phyloP scores from a whole-genome alignment of 371 early-diverging fungal species.

The Capillidium heterosporum region DNA sequence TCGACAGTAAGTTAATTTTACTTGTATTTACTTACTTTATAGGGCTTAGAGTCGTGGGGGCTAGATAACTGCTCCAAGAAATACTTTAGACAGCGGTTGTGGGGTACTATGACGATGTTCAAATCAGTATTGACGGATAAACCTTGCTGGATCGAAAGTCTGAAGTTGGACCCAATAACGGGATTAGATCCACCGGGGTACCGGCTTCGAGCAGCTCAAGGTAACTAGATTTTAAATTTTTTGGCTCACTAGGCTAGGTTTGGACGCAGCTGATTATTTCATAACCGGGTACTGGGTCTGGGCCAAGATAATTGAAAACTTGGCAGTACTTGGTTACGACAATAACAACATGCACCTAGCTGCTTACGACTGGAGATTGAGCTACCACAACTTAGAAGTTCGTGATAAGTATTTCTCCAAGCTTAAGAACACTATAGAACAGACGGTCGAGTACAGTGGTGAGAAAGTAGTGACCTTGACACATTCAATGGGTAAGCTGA shows the following conservation, averaged over 20 bases:
- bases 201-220: conserved; percentile 75
- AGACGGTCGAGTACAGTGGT: conserved; percentile 20
- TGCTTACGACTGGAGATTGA: conserved; percentile 87
- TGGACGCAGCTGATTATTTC: conserved; percentile 87
- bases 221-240: conserved; percentile 10
- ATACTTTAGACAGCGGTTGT: conserved; percentile 78
- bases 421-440: conserved; percentile 60
- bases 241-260: conserved; percentile 16
- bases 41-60: conserved; percentile 79
- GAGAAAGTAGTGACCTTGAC: conserved; percentile 44
- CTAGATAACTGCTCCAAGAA: conserved; percentile 47
- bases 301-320: conserved; percentile 50
- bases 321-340: conserved; percentile 81
- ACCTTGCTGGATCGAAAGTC: conserved; percentile 65
- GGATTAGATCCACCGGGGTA: conserved; percentile 75
- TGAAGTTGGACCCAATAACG: conserved; percentile 63
- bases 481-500: conserved; percentile 34
- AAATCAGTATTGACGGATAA: conserved; percentile 64
- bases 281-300: conserved; percentile 92
- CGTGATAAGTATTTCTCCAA: conserved; percentile 73
- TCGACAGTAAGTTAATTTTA: conserved; percentile 28
- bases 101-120: conserved; percentile 79
- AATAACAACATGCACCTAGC: conserved; percentile 72
- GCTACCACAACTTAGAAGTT: conserved; percentile 60
- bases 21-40: background rate